Percentiles rank a stretch among this genome's conserved stretches.
Evolutionary conservation across 2,329 filamentous ascomycete species (phyloP).

Genomic region (Fusarium sterilihyphosum): DNA sequence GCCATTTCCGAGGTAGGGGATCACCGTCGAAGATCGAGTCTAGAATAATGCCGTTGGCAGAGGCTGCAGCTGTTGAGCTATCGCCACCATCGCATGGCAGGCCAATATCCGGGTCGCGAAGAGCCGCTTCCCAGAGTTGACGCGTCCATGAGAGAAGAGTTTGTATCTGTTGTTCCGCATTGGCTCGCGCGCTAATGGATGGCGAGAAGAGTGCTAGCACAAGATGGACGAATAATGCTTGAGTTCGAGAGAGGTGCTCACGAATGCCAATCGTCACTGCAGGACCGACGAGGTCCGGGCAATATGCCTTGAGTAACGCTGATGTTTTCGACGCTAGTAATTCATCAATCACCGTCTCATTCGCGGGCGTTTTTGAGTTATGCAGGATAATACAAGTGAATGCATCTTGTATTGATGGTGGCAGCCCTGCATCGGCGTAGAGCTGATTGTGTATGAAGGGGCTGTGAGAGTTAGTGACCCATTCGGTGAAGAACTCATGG

Average conservation of each 20-base stretch:
- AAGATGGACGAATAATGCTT: neutral
- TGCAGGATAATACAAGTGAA: neutral
- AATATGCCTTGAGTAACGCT: neutral
- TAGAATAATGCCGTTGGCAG: neutral
- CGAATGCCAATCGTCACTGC: neutral
- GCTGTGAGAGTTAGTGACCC: neutral
- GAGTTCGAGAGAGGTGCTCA: constrained; percentile 2
- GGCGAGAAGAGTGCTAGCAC: neutral
- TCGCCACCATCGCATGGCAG: neutral
- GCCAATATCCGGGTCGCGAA: neutral
- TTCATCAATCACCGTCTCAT: neutral
- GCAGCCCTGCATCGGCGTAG: neutral
- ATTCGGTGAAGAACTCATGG: neutral
- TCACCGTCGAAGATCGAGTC: constrained; percentile 8
- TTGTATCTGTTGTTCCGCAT: neutral
- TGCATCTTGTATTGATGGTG: neutral
- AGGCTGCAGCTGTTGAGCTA: neutral
- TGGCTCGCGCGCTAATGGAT: neutral
- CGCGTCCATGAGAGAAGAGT: neutral
- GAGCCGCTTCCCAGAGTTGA: constrained; percentile 6
- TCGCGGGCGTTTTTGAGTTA: neutral
- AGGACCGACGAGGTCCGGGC: fast-evolving
- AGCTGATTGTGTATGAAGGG: constrained; percentile 12
- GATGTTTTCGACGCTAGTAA: neutral
- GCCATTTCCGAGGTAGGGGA: neutral